phyloP scores from a whole-genome alignment of 106 monocot genomes.

The Dioscorea zingiberensis region DNA sequence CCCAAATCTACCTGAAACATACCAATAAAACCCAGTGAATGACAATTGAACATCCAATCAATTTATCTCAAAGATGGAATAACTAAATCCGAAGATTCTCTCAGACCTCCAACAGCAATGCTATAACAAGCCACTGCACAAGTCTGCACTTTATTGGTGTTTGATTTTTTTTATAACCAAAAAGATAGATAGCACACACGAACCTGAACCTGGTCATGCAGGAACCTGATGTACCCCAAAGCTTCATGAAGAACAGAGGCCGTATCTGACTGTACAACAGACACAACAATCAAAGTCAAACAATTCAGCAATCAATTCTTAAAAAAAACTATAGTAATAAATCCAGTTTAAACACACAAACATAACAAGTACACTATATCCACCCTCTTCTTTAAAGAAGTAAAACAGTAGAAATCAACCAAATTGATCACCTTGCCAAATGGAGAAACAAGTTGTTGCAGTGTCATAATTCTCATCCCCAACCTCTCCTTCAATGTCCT shows the following conservation, averaged over 20 bases:
- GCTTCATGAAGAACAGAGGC: slow-evolving; percentile 80
- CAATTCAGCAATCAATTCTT: not conserved
- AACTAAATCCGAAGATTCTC: not conserved
- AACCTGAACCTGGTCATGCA: slow-evolving; percentile 80
- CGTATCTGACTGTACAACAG: slow-evolving; percentile 58
- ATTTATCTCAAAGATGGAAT: not conserved
- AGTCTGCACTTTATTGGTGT: too few species aligned
- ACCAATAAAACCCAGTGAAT: not conserved
- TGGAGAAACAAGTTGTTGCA: slow-evolving; percentile 43
- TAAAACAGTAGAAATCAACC: not conserved
- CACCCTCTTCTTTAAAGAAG: too few species aligned
- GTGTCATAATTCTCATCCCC: slow-evolving; percentile 34
- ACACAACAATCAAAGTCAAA: slow-evolving; percentile 12
- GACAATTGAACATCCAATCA: not conserved
- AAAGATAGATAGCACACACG: not conserved
- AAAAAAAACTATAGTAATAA: too few species aligned
- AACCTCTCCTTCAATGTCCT: slow-evolving; percentile 24
- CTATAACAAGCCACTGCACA: slow-evolving; percentile 75
- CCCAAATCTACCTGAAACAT: slow-evolving; percentile 74
- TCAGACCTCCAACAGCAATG: slow-evolving; percentile 57
- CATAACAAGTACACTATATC: too few species aligned
- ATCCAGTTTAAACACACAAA: not conserved
- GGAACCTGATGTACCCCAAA: slow-evolving; percentile 72
- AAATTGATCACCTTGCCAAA: slow-evolving; percentile 28
- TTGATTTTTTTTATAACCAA: not conserved